phyloP scores from a whole-genome alignment of 1,139 yeast genomes.

The Zygoascus hellenicus region DNA sequence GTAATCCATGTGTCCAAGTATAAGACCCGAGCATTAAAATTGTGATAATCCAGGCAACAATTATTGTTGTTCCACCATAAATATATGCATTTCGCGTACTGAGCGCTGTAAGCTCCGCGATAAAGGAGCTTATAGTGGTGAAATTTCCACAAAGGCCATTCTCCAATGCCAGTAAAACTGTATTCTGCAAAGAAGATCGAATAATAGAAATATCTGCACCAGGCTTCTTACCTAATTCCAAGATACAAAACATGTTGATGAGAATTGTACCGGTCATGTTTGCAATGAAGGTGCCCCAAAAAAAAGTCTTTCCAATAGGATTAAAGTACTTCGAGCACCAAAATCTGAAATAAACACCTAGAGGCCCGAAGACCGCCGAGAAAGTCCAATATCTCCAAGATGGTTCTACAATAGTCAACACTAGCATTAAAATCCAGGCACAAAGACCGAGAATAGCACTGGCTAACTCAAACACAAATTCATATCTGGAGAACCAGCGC shows the following conservation, averaged over 20 bases:
- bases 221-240: constrained; percentile 43
- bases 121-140: constrained; percentile 73
- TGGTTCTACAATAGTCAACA: constrained; percentile 39
- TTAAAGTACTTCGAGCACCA: constrained; percentile 49
- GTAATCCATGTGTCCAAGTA: constrained; percentile 41
- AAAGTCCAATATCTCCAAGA: constrained; percentile 63
- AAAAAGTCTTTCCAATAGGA: constrained; percentile 39
- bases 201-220: constrained; percentile 29
- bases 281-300: constrained; percentile 69
- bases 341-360: constrained; percentile 59
- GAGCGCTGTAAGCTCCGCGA: constrained; percentile 54
- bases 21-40: constrained; percentile 45
- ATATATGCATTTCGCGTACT: constrained; percentile 32
- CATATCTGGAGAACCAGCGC: constrained; percentile 7
- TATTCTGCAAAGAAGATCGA: constrained; percentile 39
- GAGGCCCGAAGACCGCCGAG: constrained; percentile 53
- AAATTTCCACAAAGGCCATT: constrained; percentile 75
- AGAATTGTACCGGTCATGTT: constrained; percentile 56
- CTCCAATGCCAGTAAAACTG: constrained; percentile 51
- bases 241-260: constrained; percentile 49
- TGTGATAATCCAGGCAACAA: constrained; percentile 35
- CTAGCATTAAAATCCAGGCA: constrained; percentile 41
- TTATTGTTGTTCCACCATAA: constrained; percentile 39
- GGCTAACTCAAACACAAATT: constrained; percentile 13
- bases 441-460: constrained; percentile 29